These are phyloP conservation scores for Candida awuae DNA, from an alignment of 805 yeast genomes.

Conservation along the genomic window DNA sequence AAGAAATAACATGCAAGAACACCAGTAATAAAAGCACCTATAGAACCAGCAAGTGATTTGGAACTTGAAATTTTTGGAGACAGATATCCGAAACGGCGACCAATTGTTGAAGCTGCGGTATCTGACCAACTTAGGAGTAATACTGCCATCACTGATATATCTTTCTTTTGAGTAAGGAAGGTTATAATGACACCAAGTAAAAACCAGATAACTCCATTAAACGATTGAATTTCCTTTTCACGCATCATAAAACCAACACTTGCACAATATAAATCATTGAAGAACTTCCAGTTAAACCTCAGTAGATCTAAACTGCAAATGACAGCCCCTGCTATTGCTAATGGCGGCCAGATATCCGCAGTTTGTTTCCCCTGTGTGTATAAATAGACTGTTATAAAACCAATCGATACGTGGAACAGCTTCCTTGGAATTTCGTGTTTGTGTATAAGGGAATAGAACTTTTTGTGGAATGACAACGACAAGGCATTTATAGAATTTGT, in stretches of 20 bases:
- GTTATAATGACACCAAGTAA: conserved; percentile 70
- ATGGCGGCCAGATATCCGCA: conserved; percentile 49
- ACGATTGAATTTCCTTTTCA: conserved; percentile 60
- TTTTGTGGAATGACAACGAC: conserved; percentile 22
- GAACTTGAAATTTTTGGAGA: conserved; percentile 69
- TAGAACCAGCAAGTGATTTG: conserved; percentile 84
- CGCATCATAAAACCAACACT: conserved; percentile 78
- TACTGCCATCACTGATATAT: conserved; percentile 67
- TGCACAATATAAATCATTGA: conserved; percentile 61
- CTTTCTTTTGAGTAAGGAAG: conserved; percentile 66
- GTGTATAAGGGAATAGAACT: conserved; percentile 26
- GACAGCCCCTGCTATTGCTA: conserved; percentile 45
- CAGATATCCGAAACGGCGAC: conserved; percentile 74
- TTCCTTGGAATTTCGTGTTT: conserved; percentile 90
- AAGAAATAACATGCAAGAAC: conserved; percentile 53
- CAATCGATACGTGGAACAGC: conserved; percentile 80
- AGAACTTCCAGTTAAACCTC: conserved; percentile 51
- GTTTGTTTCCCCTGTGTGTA: conserved; percentile 57
- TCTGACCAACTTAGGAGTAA: conserved; percentile 92
- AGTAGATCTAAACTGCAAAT: conserved; percentile 59
- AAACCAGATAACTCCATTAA: conserved; percentile 87
- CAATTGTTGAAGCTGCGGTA: conserved; percentile 92
- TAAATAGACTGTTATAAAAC: conserved; percentile 66
- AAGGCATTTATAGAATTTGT: too few relatives aligned
- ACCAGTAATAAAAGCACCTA: conserved; percentile 79